Evolutionary conservation across 2,329 filamentous ascomycete species (phyloP).

Genomic region (Fusarium equiseti): DNA sequence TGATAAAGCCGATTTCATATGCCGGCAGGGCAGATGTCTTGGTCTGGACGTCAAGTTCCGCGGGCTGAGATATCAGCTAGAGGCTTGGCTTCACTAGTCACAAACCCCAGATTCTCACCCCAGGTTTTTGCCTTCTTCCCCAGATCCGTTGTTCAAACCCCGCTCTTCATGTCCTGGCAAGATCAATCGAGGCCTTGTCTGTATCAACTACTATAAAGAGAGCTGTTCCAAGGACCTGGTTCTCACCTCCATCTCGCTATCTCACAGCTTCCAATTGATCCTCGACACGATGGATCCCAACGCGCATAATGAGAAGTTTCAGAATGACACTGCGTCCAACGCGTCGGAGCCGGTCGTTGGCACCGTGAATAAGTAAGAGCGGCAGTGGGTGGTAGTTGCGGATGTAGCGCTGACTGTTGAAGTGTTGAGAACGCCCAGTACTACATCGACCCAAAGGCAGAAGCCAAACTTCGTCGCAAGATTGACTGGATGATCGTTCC

Average conservation of each 20-base stretch:
- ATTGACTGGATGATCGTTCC: constrained; percentile 33
- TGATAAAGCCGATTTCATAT: constrained; percentile 7
- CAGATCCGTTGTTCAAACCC: constrained; percentile 14
- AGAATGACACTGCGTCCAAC: constrained; percentile 18
- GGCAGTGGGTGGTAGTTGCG: rapidly evolving
- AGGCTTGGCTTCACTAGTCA: not conserved
- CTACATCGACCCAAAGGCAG: constrained; percentile 22
- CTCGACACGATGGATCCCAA: not conserved
- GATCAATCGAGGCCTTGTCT: not conserved
- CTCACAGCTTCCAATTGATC: not conserved
- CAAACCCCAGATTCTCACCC: not conserved
- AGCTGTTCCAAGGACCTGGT: not conserved
- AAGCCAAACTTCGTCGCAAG: constrained; percentile 21
- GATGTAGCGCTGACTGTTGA: not conserved
- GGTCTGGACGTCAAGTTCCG: constrained; percentile 1
- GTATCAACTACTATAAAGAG: constrained; percentile 1
- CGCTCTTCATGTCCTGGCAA: not conserved
- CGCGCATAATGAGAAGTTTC: constrained; percentile 17
- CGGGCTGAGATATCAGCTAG: constrained; percentile 8
- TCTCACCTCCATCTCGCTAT: not conserved
- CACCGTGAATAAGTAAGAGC: constrained; percentile 2
- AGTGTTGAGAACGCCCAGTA: constrained; percentile 19
- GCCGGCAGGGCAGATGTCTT: constrained; percentile 5
- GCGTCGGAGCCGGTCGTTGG: not conserved
- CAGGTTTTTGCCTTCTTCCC: not conserved